A percentile compares a stretch with the other conserved stretches of the same genome.
phyloP scores from a whole-genome alignment of 2,329 filamentous ascomycete genomes.

The Diplocarpon rosae region DNA sequence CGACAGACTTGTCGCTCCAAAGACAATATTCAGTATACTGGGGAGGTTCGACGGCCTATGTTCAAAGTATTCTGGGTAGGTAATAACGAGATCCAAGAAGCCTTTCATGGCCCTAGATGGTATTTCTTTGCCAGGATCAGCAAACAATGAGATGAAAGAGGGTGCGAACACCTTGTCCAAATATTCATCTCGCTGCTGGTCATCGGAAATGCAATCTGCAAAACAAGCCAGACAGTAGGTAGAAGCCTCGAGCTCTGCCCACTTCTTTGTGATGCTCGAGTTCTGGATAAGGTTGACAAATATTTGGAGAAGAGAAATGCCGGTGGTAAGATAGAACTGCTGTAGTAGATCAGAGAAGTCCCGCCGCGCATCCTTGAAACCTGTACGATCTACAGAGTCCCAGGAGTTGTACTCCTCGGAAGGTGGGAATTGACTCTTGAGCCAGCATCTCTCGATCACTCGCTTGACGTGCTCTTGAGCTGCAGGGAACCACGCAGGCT shows the following conservation, averaged over 20 bases:
- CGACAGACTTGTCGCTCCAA: conserved; percentile 53
- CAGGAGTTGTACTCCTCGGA: conserved; percentile 47
- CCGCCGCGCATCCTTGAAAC: conserved; percentile 61
- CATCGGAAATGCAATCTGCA: conserved; percentile 52
- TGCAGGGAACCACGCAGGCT: conserved; percentile 43
- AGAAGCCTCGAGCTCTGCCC: conserved; percentile 50
- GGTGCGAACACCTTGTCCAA: conserved; percentile 52
- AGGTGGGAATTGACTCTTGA: conserved; percentile 53
- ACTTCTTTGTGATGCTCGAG: conserved; percentile 37
- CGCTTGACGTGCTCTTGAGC: conserved; percentile 50
- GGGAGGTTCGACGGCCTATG: conserved; percentile 56
- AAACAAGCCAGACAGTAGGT: conserved; percentile 55
- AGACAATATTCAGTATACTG: conserved; percentile 61
- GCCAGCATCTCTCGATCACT: conserved; percentile 55
- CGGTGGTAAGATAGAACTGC: conserved; percentile 53
- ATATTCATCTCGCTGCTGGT: conserved; percentile 44
- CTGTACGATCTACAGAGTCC: conserved; percentile 57
- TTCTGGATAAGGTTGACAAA: conserved; percentile 46
- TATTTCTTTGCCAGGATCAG: conserved; percentile 39
- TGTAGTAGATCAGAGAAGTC: conserved; percentile 73
- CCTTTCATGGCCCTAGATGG: conserved; percentile 55
- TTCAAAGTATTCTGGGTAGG: conserved; percentile 68
- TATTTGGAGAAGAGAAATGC: conserved; percentile 41
- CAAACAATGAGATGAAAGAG: conserved; percentile 43
- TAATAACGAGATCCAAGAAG: conserved; percentile 58